Base-by-base conservation (phyloP, 768 basidiomycete genomes). In the Pleurotus salmoneostramineus region DNA sequence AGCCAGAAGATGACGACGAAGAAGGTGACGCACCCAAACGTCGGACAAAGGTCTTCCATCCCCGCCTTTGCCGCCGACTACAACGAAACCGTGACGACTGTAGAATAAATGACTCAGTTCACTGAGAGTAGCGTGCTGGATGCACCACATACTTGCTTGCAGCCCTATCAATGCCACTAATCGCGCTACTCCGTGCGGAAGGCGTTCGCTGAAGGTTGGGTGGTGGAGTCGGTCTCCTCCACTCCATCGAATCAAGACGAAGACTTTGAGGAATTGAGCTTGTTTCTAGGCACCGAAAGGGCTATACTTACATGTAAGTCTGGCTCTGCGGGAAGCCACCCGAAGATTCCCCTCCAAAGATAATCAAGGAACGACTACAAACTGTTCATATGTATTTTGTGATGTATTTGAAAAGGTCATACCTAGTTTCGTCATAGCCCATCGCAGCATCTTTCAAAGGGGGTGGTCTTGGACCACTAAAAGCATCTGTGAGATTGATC, bases 261-360 rank as follows among this genome's bases (percentile, higher is more conserved):
- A 93, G 77, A 54, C 91, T 89, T 64, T 6, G 8, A 36, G 3
- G 59, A 44, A 56, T 57, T 60, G 57, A 58, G 58, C 10, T 37
- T 51, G 48, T 62, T 50, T 48, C 49, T 37, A 21, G 21, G 56
- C 48, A 45, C 3, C 40, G 34, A 56, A 49, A 36, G 11, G 8
- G 58, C 5, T 15, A 12, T 14, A 67, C 86, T 56, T 61, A 90
- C 89, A 91, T 74, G 66, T 83, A 88, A 1, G 89, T 91, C 61
- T 82, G 76, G 0, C 80, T 80, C 66, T 83, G 84, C 48, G 78
- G 75, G 32, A 88, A 76, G 8, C 87, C 85, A 60, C 80, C 80
- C 56, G 81, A 74, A 4, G 89, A 87, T 71, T 89, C 80, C 48
- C 90, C 90, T 51, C 90, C 90, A 65, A 91, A 92, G 54, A 92